Conservation (phyloP, 331 rosid species). For the Malus hybrid region DNA sequence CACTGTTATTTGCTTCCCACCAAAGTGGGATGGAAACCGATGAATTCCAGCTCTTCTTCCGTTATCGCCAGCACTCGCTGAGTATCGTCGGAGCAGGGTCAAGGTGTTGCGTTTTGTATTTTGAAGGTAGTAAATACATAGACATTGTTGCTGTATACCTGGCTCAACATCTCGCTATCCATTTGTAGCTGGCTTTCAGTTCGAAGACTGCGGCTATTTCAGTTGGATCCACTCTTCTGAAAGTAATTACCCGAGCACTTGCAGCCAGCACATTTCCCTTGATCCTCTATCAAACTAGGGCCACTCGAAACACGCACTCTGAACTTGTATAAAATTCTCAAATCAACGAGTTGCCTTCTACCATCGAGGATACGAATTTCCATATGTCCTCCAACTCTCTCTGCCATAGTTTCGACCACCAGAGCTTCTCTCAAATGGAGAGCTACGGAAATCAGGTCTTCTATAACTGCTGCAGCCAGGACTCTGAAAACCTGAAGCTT, state of each 20-base stretch:
- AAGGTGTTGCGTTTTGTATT: background rate
- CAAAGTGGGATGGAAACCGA: background rate
- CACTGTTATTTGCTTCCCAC: background rate
- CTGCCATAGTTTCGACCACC: conserved; percentile 30
- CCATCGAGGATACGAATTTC: conserved; percentile 56
- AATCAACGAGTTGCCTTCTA: conserved; percentile 14
- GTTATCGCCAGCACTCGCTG: background rate
- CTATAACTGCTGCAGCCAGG: conserved; percentile 23
- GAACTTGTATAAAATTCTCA: background rate
- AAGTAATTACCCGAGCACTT: background rate
- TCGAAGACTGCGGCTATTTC: background rate
- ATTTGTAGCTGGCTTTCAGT: background rate
- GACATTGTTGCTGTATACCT: background rate
- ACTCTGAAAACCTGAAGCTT: conserved; percentile 40
- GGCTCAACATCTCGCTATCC: background rate
- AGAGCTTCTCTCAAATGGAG: conserved; percentile 40
- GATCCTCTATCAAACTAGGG: background rate
- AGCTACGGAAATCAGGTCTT: conserved; percentile 24
- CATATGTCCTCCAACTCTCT: conserved; percentile 60
- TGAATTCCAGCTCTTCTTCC: background rate
- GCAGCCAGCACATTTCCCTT: background rate
- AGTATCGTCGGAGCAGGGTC: background rate
- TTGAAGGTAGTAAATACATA: background rate
- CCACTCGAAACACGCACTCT: background rate
- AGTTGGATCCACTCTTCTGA: background rate